These are phyloP conservation scores for Cystoisospora suis DNA, from an alignment of 169 alveolate genomes.

Conservation along the genomic window DNA sequence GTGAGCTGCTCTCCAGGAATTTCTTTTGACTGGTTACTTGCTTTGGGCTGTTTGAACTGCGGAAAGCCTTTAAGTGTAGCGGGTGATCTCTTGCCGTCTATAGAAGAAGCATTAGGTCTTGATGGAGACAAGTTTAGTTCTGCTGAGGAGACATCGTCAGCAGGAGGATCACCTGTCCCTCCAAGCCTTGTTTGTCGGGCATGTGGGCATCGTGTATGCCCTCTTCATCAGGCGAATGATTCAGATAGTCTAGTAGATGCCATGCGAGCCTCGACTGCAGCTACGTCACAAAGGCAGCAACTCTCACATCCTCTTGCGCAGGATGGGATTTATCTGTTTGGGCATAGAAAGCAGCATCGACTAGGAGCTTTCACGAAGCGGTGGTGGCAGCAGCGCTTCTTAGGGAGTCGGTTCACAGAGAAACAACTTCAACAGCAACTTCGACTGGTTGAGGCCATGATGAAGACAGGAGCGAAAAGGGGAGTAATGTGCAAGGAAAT, in stretches of 20 bases:
- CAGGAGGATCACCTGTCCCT: neutral
- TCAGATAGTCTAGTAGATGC: slow-evolving; percentile 47
- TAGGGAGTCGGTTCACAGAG: slow-evolving; percentile 39
- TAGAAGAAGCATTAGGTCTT: neutral
- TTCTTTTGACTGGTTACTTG: slow-evolving; percentile 55
- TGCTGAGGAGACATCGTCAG: neutral
- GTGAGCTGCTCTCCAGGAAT: slow-evolving; percentile 12
- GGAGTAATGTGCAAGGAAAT: slow-evolving; percentile 68
- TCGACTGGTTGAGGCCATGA: slow-evolving; percentile 68
- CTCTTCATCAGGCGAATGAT: slow-evolving; percentile 44
- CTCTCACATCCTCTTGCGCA: neutral
- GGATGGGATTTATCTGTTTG: slow-evolving; percentile 43
- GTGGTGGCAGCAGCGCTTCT: slow-evolving; percentile 60
- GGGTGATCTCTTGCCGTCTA: neutral
- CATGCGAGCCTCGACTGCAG: neutral
- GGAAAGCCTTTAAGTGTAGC: slow-evolving; percentile 21
- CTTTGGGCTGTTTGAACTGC: slow-evolving; percentile 63
- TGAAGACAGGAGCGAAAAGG: slow-evolving; percentile 55
- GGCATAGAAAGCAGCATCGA: slow-evolving; percentile 41
- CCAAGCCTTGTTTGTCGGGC: slow-evolving; percentile 7
- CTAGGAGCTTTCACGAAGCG: slow-evolving; percentile 40
- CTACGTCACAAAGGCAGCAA: neutral
- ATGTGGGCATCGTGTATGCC: slow-evolving; percentile 50
- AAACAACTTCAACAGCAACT: slow-evolving; percentile 60
- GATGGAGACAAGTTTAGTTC: neutral